phyloP scores from a whole-genome alignment of 805 yeast genomes.

The Kodamaea hsintzibuensis region DNA sequence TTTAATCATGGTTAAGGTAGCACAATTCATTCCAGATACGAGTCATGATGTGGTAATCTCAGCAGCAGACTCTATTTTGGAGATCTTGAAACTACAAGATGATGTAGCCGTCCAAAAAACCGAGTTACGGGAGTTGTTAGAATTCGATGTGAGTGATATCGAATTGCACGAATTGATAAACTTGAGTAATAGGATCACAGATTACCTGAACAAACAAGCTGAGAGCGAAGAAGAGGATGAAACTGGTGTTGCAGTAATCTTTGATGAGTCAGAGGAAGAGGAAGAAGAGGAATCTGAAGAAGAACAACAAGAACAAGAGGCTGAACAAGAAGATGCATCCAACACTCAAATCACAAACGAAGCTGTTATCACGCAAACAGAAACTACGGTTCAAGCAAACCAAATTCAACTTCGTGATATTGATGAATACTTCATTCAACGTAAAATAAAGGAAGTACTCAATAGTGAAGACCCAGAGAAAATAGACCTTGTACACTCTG shows the following conservation, averaged over 20 bases:
- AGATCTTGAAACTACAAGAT: slow-evolving; percentile 50
- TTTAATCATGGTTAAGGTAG: slow-evolving; percentile 58
- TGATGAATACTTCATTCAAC: slow-evolving; percentile 52
- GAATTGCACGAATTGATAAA: slow-evolving; percentile 48
- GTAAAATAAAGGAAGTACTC: slow-evolving; percentile 42
- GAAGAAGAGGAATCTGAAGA: slow-evolving; percentile 10
- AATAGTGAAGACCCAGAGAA: slow-evolving; percentile 38
- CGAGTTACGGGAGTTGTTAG: slow-evolving; percentile 43
- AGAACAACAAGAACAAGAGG: slow-evolving; percentile 8
- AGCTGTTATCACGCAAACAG: not conserved
- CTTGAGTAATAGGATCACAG: slow-evolving; percentile 50
- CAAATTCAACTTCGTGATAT: slow-evolving; percentile 15
- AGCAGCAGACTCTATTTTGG: slow-evolving; percentile 67
- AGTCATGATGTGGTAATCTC: slow-evolving; percentile 71
- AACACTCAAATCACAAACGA: not conserved
- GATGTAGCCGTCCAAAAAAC: slow-evolving; percentile 46
- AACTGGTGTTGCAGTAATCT: slow-evolving; percentile 21
- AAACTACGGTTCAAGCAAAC: not conserved
- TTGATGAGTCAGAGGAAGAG: slow-evolving; percentile 21
- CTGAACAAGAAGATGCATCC: slow-evolving; percentile 7
- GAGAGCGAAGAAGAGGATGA: slow-evolving; percentile 16
- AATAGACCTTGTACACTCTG: slow-evolving; percentile 37
- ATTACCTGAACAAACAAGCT: slow-evolving; percentile 34
- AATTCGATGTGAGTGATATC: slow-evolving; percentile 36
- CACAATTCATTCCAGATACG: slow-evolving; percentile 64